Evolutionary conservation across 2,329 filamentous ascomycete genomes (phyloP).

Genomic region (Fusarium sp.): DNA sequence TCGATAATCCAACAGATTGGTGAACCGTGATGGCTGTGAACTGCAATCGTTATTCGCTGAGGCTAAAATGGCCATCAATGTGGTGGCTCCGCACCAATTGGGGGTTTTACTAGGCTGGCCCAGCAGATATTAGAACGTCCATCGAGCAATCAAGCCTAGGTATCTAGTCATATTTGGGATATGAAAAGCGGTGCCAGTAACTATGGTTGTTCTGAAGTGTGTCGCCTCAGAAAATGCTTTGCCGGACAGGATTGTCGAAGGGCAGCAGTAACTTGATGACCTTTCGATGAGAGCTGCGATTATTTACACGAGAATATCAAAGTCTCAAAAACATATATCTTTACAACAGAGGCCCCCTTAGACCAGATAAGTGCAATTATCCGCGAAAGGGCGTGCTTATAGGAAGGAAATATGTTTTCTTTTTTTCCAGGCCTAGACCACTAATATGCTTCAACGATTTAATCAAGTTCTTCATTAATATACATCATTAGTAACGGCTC

Average conservation of each 20-base stretch:
- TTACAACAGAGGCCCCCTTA: background rate
- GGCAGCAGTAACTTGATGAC: too few species aligned
- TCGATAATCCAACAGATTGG: background rate
- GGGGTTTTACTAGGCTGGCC: background rate
- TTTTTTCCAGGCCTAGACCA: too few species aligned
- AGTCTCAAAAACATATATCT: background rate
- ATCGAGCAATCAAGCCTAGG: background rate
- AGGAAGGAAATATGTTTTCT: background rate
- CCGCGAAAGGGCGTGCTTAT: background rate
- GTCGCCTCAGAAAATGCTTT: background rate
- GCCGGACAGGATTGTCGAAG: background rate
- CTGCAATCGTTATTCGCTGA: slow-evolving; percentile 30
- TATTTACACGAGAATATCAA: background rate
- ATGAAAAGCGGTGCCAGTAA: background rate
- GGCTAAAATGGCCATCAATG: slow-evolving; percentile 6
- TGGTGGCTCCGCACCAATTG: slow-evolving; percentile 23
- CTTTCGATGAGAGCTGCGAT: background rate
- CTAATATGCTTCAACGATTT: background rate
- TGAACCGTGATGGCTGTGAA: slow-evolving; percentile 14
- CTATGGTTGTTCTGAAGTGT: background rate
- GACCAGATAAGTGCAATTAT: background rate
- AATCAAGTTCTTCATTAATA: background rate
- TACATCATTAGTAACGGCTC: background rate
- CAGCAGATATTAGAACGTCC: background rate
- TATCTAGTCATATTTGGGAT: background rate